phyloP scores from a whole-genome alignment of 2,329 filamentous ascomycete species.

The Nemania serpens region DNA sequence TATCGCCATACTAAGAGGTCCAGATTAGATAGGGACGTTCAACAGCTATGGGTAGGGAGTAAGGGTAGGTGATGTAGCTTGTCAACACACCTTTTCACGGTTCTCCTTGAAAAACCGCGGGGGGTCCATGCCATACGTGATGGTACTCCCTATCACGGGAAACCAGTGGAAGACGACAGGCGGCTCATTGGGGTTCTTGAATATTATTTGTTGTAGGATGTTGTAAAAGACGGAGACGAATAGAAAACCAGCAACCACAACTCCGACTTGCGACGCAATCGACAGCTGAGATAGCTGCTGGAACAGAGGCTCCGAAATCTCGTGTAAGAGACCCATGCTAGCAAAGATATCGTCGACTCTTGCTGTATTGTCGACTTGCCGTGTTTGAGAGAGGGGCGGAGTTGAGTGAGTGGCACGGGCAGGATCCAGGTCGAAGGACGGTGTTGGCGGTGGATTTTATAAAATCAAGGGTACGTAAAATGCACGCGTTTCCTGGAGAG shows the following conservation, averaged over 20 bases:
- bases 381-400: conserved; percentile 1
- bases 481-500: not conserved
- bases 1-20: conserved; percentile 73
- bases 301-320: conserved; percentile 55
- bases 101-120: conserved; percentile 81
- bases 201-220: conserved; percentile 76
- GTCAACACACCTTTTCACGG: conserved; percentile 69
- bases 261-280: conserved; percentile 52
- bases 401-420: conserved; percentile 1
- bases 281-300: conserved; percentile 56
- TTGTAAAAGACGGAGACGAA: conserved; percentile 72
- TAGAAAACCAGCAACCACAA: conserved; percentile 51
- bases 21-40: conserved; percentile 23
- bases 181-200: conserved; percentile 81
- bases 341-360: conserved; percentile 13
- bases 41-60: not conserved
- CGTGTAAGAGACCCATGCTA: conserved; percentile 61
- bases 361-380: not conserved
- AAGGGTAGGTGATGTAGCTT: not conserved
- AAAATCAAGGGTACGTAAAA: conserved; percentile 16
- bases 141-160: conserved; percentile 84
- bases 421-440: conserved; percentile 3
- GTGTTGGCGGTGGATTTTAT: conserved; percentile 21
- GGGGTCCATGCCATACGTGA: conserved; percentile 94
- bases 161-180: conserved; percentile 82